Percentiles rank a stretch among this genome's conserved stretches.
phyloP scores from a whole-genome alignment of 192 early-diverging fungal species.

The Spinellus fusiger region DNA sequence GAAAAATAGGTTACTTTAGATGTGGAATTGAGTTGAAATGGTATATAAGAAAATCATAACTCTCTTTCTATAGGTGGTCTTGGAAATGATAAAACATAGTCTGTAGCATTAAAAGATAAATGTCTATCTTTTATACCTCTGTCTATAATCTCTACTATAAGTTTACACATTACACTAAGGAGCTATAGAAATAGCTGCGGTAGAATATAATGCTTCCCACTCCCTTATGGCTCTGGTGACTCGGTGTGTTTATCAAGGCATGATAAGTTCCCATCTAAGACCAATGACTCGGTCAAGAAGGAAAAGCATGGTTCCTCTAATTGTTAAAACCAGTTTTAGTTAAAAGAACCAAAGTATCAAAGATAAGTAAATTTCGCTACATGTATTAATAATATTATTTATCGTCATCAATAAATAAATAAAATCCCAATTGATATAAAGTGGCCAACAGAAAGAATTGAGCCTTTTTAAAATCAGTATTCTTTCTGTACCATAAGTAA shows the following conservation, averaged over 20 bases:
- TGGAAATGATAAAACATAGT: too few relatives aligned
- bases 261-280: slow-evolving; percentile 2
- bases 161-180: slow-evolving; percentile 1
- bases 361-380: not conserved
- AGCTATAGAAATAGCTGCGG: not conserved
- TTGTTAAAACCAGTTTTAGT: not conserved
- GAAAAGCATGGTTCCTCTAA: not conserved
- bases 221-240: slow-evolving; percentile 3
- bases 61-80: too few relatives aligned
- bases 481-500: too few relatives aligned
- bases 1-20: too few relatives aligned
- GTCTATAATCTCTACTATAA: not conserved
- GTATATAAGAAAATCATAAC: too few relatives aligned
- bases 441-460: too few relatives aligned
- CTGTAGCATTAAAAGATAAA: too few relatives aligned
- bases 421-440: not conserved
- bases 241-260: slow-evolving; percentile 1
- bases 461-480: too few relatives aligned
- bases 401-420: slow-evolving; percentile 2
- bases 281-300: slow-evolving; percentile 1
- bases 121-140: not conserved
- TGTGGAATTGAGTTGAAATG: too few relatives aligned
- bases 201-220: slow-evolving; percentile 3
- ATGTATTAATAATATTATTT: too few relatives aligned
- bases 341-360: slow-evolving; percentile 1